Percentiles rank a stretch among this genome's conserved stretches.
Evolutionary conservation across 2,329 filamentous ascomycete species (phyloP).

Genomic region (Chrysosporium keratinophilum): DNA sequence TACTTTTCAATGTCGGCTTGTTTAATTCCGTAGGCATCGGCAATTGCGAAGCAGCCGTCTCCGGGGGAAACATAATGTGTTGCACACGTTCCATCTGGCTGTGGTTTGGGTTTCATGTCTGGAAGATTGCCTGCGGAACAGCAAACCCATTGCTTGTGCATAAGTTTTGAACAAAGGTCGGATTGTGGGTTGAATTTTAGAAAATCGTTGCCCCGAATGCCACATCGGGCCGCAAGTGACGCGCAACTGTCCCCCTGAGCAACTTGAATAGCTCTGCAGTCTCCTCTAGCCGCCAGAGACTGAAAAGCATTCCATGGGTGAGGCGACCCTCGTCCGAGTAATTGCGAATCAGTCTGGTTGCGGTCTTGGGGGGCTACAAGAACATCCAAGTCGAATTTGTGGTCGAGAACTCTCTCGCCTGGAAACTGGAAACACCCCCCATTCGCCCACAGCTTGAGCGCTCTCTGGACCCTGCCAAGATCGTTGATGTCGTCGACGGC

Average conservation of each 20-base stretch:
- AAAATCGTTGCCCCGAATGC: not conserved
- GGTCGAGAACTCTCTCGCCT: not conserved
- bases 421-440: not conserved
- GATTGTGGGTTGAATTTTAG: conserved; percentile 18
- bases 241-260: conserved; percentile 4
- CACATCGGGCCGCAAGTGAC: conserved; percentile 1
- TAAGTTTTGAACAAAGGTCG: conserved; percentile 25
- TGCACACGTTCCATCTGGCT: conserved; percentile 27
- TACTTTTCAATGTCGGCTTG: conserved; percentile 30
- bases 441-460: conserved; percentile 21
- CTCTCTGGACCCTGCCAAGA: conserved; percentile 3
- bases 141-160: conserved; percentile 29
- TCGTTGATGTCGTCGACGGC: not conserved
- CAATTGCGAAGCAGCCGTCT: conserved; percentile 32
- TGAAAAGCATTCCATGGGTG: conserved; percentile 18
- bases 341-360: not conserved
- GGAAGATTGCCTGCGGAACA: conserved; percentile 30
- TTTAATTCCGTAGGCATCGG: conserved; percentile 30
- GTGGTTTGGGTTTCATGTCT: conserved; percentile 27
- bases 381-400: conserved; percentile 26
- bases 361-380: conserved; percentile 30
- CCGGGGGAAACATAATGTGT: conserved; percentile 26
- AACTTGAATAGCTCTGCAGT: not conserved
- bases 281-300: conserved; percentile 15
- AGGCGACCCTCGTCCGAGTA: not conserved